Evolutionary conservation across 139 green algal genomes (phyloP).

Genomic region (Raphidocelis subcapitata): DNA sequence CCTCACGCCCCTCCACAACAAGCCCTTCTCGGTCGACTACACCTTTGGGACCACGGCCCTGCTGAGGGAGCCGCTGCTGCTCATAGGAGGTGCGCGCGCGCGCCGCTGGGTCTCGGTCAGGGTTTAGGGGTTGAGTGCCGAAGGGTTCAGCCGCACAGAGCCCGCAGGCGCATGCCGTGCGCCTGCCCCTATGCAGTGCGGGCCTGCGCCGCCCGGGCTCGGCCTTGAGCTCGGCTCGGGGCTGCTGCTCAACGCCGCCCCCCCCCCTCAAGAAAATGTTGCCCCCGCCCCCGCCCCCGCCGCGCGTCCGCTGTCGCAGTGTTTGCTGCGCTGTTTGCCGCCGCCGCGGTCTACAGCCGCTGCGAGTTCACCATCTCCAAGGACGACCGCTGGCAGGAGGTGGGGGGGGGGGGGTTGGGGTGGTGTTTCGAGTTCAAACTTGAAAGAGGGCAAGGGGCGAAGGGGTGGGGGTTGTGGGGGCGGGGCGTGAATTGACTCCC

Average conservation of each 20-base stretch:
- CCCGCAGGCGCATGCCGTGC: not conserved
- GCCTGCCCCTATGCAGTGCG: not conserved
- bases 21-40: slow-evolving; percentile 60
- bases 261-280: not conserved
- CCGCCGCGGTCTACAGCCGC: slow-evolving; percentile 54
- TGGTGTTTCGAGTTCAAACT: too few species aligned
- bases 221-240: not conserved
- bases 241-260: not conserved
- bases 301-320: not conserved
- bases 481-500: too few species aligned
- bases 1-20: slow-evolving; percentile 48
- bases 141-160: not conserved
- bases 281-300: not conserved
- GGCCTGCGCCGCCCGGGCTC: not conserved
- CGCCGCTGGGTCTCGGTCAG: not conserved
- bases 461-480: too few species aligned
- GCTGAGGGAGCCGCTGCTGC: slow-evolving; percentile 68
- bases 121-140: not conserved
- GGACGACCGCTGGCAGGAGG: slow-evolving; percentile 30
- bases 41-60: slow-evolving; percentile 36
- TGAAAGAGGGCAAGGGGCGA: too few species aligned
- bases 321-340: slow-evolving; percentile 54
- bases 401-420: too few species aligned
- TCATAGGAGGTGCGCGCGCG: slow-evolving; percentile 42
- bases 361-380: slow-evolving; percentile 66